phyloP scores from a whole-genome alignment of 805 yeast genomes.

The Lachancea thermotolerans region DNA sequence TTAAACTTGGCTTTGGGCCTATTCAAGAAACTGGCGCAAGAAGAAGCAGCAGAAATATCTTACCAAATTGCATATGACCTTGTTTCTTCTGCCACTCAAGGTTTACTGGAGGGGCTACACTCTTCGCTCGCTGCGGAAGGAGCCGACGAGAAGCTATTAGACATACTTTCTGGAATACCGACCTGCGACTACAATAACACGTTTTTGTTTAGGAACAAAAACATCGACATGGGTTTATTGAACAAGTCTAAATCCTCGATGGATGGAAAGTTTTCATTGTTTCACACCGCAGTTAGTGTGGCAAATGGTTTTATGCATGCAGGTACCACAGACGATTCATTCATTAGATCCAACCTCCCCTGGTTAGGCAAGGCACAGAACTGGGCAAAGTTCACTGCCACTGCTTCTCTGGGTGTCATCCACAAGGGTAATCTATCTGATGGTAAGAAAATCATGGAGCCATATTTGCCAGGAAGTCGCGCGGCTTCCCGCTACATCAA shows the following conservation, averaged over 20 bases:
- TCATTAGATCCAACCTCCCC: slow-evolving; percentile 82
- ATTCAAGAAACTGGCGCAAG: slow-evolving; percentile 46
- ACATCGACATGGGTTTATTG: slow-evolving; percentile 75
- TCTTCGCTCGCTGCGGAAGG: slow-evolving; percentile 33
- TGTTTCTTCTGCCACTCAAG: slow-evolving; percentile 87
- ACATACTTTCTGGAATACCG: slow-evolving; percentile 83
- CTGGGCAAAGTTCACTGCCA: slow-evolving; percentile 97
- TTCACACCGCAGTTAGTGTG: slow-evolving; percentile 93
- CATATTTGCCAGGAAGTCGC: slow-evolving; percentile 77
- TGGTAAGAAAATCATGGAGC: slow-evolving; percentile 79
- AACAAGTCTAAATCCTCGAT: slow-evolving; percentile 72
- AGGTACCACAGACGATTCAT: slow-evolving; percentile 92
- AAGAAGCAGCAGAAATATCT: slow-evolving; percentile 53
- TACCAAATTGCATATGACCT: slow-evolving; percentile 94
- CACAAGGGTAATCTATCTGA: slow-evolving; percentile 92
- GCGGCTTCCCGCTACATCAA: slow-evolving; percentile 75
- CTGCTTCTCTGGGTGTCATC: slow-evolving; percentile 96
- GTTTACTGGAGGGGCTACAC: slow-evolving; percentile 56
- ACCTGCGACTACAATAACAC: slow-evolving; percentile 90
- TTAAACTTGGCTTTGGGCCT: slow-evolving; percentile 58
- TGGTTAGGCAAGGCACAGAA: slow-evolving; percentile 97
- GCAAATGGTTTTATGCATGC: slow-evolving; percentile 92
- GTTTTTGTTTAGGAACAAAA: slow-evolving; percentile 77
- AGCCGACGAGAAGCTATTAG: slow-evolving; percentile 43
- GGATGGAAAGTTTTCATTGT: slow-evolving; percentile 89